Evolutionary conservation across 2,329 filamentous ascomycete genomes (phyloP).

Genomic region (Exophiala phaeomuriformis): DNA sequence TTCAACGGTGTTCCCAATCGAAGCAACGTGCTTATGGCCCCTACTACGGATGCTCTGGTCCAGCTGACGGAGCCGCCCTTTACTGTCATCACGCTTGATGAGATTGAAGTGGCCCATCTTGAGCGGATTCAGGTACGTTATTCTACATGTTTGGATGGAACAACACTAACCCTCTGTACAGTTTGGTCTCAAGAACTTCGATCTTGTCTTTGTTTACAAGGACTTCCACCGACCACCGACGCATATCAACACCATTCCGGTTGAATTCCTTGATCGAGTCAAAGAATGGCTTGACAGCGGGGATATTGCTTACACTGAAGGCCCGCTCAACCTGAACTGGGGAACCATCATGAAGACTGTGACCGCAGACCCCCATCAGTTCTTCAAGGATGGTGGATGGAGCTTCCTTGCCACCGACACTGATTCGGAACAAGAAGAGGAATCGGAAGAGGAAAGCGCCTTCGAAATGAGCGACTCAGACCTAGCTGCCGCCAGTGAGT

Average conservation of each 20-base stretch:
- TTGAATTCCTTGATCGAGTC: conserved; percentile 87
- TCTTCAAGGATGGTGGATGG: conserved; percentile 95
- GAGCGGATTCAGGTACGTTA: conserved; percentile 66
- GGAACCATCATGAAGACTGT: conserved; percentile 99
- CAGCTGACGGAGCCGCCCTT: conserved; percentile 96
- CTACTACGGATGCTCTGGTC: conserved; percentile 92
- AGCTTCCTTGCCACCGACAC: conserved; percentile 81
- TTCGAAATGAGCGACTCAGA: conserved; percentile 89
- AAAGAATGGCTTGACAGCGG: conserved; percentile 97
- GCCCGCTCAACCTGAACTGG: conserved; percentile 97
- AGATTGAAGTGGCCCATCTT: conserved; percentile 92
- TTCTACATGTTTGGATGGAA: not conserved
- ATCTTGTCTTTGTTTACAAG: conserved; percentile 97
- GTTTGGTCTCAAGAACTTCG: conserved; percentile 98
- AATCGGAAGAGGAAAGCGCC: conserved; percentile 78
- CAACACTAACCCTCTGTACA: conserved; percentile 36
- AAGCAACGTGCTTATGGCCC: conserved; percentile 91
- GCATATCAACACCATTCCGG: conserved; percentile 96
- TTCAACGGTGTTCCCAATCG: conserved; percentile 96
- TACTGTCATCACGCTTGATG: conserved; percentile 87
- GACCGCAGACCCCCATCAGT: conserved; percentile 82
- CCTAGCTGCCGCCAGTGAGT: conserved; percentile 54
- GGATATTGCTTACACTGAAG: conserved; percentile 89
- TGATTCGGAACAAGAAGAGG: conserved; percentile 70
- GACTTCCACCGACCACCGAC: conserved; percentile 85